Evolutionary conservation across 495 filamentous ascomycete genomes (phyloP).

Genomic region (Gamarada debralockiae): DNA sequence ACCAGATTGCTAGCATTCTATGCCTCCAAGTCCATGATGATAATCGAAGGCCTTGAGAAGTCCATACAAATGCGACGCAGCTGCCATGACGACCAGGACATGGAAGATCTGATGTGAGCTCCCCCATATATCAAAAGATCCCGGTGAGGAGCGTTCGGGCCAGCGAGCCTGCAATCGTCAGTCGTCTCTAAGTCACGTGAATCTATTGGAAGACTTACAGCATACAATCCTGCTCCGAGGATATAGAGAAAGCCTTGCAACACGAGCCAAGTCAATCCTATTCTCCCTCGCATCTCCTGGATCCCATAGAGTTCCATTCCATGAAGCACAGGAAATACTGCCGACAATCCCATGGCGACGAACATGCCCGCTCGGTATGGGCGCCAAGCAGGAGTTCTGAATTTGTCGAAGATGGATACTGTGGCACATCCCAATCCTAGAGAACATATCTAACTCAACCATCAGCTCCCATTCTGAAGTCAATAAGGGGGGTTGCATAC

Average conservation of each 20-base stretch:
- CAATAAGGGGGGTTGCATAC: conserved; percentile 34
- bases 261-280: conserved; percentile 81
- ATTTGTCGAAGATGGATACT: conserved; percentile 73
- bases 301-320: conserved; percentile 61
- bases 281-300: conserved; percentile 56
- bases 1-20: conserved; percentile 10
- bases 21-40: conserved; percentile 23
- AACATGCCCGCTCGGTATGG: conserved; percentile 92
- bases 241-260: conserved; percentile 82
- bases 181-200: conserved; percentile 14
- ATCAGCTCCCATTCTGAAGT: neutral
- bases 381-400: conserved; percentile 77
- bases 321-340: conserved; percentile 71
- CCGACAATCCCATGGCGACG: conserved; percentile 80
- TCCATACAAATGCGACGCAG: conserved; percentile 58
- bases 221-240: conserved; percentile 79
- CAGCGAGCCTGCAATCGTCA: conserved; percentile 37
- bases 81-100: conserved; percentile 64
- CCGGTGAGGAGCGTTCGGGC: conserved; percentile 61
- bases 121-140: conserved; percentile 71
- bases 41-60: conserved; percentile 46
- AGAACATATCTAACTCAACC: conserved; percentile 61
- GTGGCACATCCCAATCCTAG: conserved; percentile 70
- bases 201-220: conserved; percentile 37
- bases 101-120: conserved; percentile 82